Percentiles rank a stretch among this genome's conserved stretches.
phyloP scores from a whole-genome alignment of 768 basidiomycete species.

The Daedalea quercina region DNA sequence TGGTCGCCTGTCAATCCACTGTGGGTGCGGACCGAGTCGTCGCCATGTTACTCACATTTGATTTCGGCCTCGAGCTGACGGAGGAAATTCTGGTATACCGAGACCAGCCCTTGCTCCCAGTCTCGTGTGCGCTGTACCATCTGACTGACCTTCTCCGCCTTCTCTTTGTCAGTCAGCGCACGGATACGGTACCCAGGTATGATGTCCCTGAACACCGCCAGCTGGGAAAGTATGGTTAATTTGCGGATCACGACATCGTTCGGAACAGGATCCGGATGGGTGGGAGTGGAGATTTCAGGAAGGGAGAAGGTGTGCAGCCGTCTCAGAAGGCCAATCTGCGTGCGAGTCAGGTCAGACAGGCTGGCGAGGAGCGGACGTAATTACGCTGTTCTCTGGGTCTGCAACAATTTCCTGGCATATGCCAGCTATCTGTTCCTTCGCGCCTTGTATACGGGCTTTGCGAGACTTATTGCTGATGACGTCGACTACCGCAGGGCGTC shows the following conservation, averaged over 20 bases:
- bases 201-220: conserved; percentile 94
- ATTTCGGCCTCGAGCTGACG: conserved; percentile 79
- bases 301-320: conserved; percentile 88
- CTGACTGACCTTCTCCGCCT: conserved; percentile 89
- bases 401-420: conserved; percentile 92
- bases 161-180: conserved; percentile 82
- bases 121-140: conserved; percentile 86
- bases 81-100: conserved; percentile 84
- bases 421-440: conserved; percentile 90
- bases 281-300: conserved; percentile 59
- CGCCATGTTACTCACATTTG: conserved; percentile 75
- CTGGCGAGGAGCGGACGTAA: conserved; percentile 22
- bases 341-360: conserved; percentile 5
- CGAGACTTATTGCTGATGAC: conserved; percentile 63
- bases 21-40: too few species aligned
- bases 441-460: conserved; percentile 59
- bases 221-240: conserved; percentile 81
- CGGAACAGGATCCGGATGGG: conserved; percentile 59
- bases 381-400: conserved; percentile 91
- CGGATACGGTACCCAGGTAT: conserved; percentile 96
- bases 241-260: conserved; percentile 85
- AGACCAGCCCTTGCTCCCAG: conserved; percentile 91
- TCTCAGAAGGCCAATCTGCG: conserved; percentile 79
- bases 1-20: conserved; percentile 25
- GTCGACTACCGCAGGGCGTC: conserved; percentile 72